These are phyloP conservation scores for Zizania latifolia DNA, from an alignment of 176 grass and related monocot species.

Conservation along the genomic window DNA sequence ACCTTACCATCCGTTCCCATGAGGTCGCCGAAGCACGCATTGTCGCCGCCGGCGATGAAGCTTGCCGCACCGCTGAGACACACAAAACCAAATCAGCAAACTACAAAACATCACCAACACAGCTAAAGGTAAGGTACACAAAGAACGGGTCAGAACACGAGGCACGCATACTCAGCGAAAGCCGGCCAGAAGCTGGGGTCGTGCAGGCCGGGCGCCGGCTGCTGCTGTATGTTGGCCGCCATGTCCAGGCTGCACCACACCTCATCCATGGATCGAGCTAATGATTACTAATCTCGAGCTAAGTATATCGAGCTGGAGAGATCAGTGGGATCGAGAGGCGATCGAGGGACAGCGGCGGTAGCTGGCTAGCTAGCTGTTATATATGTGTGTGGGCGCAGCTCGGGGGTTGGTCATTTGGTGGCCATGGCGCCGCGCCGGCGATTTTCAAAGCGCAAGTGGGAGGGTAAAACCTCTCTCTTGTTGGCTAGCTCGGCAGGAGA, in stretches of 20 bases:
- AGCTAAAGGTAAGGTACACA: too few species aligned
- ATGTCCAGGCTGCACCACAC: conserved; percentile 41
- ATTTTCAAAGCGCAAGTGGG: neutral
- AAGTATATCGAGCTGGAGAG: neutral
- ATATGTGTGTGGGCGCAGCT: neutral
- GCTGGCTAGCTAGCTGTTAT: too few species aligned
- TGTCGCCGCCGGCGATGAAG: conserved; percentile 19
- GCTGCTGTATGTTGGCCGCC: neutral
- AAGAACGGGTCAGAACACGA: too few species aligned
- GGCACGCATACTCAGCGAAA: conserved; percentile 32
- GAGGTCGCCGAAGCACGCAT: conserved; percentile 13
- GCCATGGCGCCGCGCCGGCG: neutral
- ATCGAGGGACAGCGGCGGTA: too few species aligned
- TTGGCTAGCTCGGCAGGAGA: too few species aligned
- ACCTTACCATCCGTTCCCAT: neutral
- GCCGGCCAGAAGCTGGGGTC: conserved; percentile 25
- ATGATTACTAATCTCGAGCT: neutral
- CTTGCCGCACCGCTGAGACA: conserved; percentile 1
- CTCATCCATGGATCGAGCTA: conserved; percentile 22
- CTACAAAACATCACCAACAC: neutral
- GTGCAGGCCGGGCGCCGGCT: neutral
- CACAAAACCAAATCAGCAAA: neutral
- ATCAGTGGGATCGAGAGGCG: too few species aligned
- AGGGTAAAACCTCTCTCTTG: too few species aligned
- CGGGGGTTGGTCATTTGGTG: neutral